Conservation (phyloP, 2,329 filamentous ascomycete species). For the Eurotiales sp. region DNA sequence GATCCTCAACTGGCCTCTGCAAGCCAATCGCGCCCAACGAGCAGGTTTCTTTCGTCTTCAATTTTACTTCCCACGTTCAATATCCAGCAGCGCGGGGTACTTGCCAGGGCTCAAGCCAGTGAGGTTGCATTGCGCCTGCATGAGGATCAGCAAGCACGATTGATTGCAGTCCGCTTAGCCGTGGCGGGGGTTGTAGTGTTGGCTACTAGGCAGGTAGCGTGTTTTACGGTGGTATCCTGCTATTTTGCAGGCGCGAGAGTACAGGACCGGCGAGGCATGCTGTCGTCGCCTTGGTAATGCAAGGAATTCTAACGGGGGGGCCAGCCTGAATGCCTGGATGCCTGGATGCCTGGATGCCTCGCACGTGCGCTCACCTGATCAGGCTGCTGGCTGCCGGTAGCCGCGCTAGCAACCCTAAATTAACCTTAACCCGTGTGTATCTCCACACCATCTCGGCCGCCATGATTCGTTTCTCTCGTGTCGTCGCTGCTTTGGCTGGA, state of each 20-base stretch:
- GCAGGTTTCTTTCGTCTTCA: no score
- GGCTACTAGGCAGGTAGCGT: neutral
- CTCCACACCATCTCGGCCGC: neutral
- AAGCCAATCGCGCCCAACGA: no score
- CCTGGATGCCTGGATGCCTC: no score
- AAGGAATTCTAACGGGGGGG: neutral
- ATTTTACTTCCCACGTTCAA: no score
- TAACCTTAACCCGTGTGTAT: neutral
- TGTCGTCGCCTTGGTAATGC: neutral
- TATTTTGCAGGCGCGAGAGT: no score
- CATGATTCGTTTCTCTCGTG: no score
- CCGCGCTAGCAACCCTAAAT: neutral
- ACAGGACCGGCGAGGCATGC: no score
- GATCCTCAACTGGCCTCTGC: no score
- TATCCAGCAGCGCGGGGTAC: constrained; percentile 1
- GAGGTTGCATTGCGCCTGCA: constrained; percentile 3
- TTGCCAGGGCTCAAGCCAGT: neutral
- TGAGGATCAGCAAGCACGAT: constrained; percentile 9
- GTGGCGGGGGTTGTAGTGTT: no score
- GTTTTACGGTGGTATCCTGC: neutral
- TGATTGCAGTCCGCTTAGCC: no score
- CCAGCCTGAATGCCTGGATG: no score
- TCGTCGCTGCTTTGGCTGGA: no score
- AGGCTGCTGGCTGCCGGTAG: constrained; percentile 4
- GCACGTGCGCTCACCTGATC: constrained; percentile 8